Evolutionary conservation across 2,329 filamentous ascomycete species (phyloP), one percentile per base, ranked within the genome.

Genomic region (Pseudogymnoascus sp.): DNA sequence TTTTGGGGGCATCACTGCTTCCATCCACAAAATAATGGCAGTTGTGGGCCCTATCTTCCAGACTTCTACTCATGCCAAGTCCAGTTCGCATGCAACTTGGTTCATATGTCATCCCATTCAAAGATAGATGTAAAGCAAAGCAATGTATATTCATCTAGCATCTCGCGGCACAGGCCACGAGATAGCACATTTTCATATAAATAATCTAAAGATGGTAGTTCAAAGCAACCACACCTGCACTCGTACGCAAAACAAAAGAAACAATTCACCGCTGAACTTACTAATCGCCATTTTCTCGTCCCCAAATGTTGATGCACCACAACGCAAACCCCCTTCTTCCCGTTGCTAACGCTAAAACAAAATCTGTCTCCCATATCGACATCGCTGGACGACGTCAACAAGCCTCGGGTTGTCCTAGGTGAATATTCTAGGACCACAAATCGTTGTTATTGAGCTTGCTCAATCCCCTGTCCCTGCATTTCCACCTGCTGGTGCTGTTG

Each of bases 381-480:
- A 55, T 55, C 33, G 48, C 7, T 8, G 4, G 29, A 33, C 29
- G 48, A 55, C 5, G 48, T 29, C 27, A 55, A 33, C 48, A 12
- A 33, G 29, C 48, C 27, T 2, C 18, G 27, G n/a, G 48, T 18
- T 69, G 18, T 29, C 36, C 18, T 40, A 40, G 58, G 58, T 59
- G 58, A 36, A 39, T 31, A 59, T 39, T 59, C 33, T 40, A 40
- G 58, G 33, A 40, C 58, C 58, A 59, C 33, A n/a, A 27, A 39
- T 59, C 7, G 33, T 59, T 59, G 58, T 59, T 59, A 59, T 59
- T 59, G 58, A 29, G 58, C 33, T 39, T 36, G n/a, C 58, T 59
- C 18, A 29, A 59, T 59, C 33, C 18, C 7, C 10, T 36, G 58
- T 59, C 33, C 58, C 25, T 59, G 33, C 33, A 39, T 27, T 55